Base-by-base conservation (phyloP, 2,329 filamentous ascomycete genomes). In the Dendrostoma leiphaemia region DNA sequence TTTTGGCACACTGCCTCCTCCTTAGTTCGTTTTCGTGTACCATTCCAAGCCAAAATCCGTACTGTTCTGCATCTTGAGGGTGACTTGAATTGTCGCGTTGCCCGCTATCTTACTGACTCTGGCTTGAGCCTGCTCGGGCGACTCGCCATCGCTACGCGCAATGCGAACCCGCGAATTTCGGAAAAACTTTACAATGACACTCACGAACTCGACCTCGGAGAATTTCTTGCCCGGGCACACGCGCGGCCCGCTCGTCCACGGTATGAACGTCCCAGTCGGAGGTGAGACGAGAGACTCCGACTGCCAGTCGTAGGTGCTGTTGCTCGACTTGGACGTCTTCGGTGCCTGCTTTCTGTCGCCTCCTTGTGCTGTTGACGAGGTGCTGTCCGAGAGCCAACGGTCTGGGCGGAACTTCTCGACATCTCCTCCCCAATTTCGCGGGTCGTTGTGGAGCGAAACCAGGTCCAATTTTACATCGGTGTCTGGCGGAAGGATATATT, bases 191-290 rank as follows among this genome's bases (percentile, higher is more conserved):
- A 52, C 12, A 13, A 51, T 41, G 12, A 24, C 48, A 8, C 48
- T 51, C 37, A 38, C 44, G 28, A 51, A 51, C 19, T 54, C 52
- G 17, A 54, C 52, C 31, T 54, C 38, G 17, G 46, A 54, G 40
- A 49, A 54, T 13, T 45, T 49, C 38, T 54, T 54, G 13, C 52
- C 52, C 1, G 46, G 45, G 5, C 46, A 54, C 15, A 44, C 35
- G 3, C 41, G 52, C 7, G 46, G 38, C 2, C 52, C 52, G 2
- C 15, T 24, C 3, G 52, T 44, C 52, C 52, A 54, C 9, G 46
- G 52, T 3, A 51, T 4, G 8, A 44, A 51, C 19, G 48, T 43
- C 2, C 48, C 48, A 7, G 48, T 6, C 21, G 37, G 13, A 17
- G 48, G 38, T 2, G 48, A 21, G 5, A 51, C 17, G 15, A 51